phyloP scores from a whole-genome alignment of 129 eudicot genomes.

The Flaveria sonorensis region DNA sequence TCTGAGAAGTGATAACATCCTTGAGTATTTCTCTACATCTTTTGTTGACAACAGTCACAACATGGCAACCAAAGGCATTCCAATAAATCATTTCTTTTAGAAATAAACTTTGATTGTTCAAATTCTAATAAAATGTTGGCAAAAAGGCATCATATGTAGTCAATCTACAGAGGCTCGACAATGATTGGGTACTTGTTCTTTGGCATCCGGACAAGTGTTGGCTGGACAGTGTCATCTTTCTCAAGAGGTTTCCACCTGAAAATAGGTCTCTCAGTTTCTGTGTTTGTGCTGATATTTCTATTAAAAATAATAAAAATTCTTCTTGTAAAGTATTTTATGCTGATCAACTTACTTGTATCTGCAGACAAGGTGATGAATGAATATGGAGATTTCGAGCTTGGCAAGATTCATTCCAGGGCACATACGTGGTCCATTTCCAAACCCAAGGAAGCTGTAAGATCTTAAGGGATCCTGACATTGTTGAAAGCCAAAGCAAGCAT shows the following conservation, averaged over 20 bases:
- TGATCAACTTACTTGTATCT: conserved; percentile 63
- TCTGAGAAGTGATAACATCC: neutral
- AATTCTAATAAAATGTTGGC: neutral
- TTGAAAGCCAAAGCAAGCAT: conserved; percentile 12
- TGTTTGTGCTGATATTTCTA: neutral
- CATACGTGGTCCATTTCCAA: conserved; percentile 83
- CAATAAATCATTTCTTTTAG: too few relatives aligned
- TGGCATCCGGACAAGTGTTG: conserved; percentile 86
- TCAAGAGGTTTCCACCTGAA: conserved; percentile 80
- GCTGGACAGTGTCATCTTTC: conserved; percentile 69
- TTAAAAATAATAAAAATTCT: neutral
- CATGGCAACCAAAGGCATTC: neutral
- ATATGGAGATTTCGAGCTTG: conserved; percentile 67
- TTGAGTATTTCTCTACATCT: neutral
- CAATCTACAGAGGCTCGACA: conserved; percentile 56
- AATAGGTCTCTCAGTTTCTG: conserved; percentile 3
- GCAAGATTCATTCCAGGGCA: conserved; percentile 86
- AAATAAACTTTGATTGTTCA: too few relatives aligned
- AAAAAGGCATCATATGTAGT: neutral
- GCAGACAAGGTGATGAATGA: conserved; percentile 76
- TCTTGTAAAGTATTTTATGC: neutral
- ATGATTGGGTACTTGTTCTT: conserved; percentile 73
- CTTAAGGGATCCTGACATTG: conserved; percentile 61
- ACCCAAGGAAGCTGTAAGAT: conserved; percentile 77
- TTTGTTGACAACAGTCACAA: neutral